phyloP scores from a whole-genome alignment of 352 stramenopile genomes.

The Phytophthora vignae region DNA sequence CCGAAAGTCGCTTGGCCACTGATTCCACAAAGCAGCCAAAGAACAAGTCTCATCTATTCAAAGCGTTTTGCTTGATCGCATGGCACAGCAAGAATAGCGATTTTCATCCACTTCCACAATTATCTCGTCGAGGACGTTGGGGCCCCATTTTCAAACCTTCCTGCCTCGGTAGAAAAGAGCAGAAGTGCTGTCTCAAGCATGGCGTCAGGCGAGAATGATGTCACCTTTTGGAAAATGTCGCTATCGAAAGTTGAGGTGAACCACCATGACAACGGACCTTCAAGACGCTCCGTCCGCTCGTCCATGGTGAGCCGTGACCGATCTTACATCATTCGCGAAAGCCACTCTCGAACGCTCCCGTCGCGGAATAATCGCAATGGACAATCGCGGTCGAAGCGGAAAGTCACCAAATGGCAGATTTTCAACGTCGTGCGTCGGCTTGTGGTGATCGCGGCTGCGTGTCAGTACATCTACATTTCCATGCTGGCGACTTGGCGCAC shows the following conservation, averaged over 20 bases:
- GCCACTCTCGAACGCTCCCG: not conserved
- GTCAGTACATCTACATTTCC: slow-evolving; percentile 41
- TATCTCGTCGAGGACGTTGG: slow-evolving; percentile 45
- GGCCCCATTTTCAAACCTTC: not conserved
- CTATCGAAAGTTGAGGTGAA: slow-evolving; percentile 23
- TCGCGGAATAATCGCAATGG: not conserved
- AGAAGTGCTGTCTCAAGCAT: not conserved
- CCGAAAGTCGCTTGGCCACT: no score
- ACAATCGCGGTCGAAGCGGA: slow-evolving; percentile 12
- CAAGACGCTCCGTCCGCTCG: slow-evolving; percentile 73
- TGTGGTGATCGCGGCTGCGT: slow-evolving; percentile 29
- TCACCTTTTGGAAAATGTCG: slow-evolving; percentile 22
- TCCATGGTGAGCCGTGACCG: slow-evolving; percentile 17
- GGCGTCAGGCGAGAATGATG: not conserved
- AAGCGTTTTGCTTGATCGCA: not conserved
- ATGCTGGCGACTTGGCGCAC: slow-evolving; percentile 29
- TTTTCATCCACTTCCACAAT: not conserved
- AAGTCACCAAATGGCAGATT: slow-evolving; percentile 27
- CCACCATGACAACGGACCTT: slow-evolving; percentile 68
- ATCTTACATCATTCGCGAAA: slow-evolving; percentile 8
- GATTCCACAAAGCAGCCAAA: not conserved
- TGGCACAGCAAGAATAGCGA: not conserved
- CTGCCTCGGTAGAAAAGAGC: not conserved
- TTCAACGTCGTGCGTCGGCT: slow-evolving; percentile 36
- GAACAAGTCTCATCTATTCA: not conserved